Conservation (phyloP, 2,329 filamentous ascomycete species). For the Diplodia intermedia region DNA sequence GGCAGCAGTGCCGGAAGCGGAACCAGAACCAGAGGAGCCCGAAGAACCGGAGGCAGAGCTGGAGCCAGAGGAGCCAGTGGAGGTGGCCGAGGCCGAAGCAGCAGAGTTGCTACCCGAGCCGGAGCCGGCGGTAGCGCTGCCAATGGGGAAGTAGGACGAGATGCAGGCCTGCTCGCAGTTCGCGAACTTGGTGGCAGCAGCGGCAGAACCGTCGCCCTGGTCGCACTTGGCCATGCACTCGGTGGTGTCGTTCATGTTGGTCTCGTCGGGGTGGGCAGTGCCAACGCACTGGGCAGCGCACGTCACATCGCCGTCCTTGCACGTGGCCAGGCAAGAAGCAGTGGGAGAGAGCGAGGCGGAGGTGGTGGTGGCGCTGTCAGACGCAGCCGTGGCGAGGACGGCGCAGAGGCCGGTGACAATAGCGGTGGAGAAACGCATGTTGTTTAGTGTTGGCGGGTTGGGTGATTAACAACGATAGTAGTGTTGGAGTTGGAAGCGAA, state of each 20-base stretch:
- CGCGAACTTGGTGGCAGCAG: slow-evolving; percentile 55
- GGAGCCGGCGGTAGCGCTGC: slow-evolving; percentile 40
- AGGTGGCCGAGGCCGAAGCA: slow-evolving; percentile 37
- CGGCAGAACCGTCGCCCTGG: slow-evolving; percentile 58
- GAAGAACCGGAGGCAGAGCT: slow-evolving; percentile 21
- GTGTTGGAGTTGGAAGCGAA: slow-evolving; percentile 19
- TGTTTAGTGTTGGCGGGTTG: slow-evolving; percentile 35
- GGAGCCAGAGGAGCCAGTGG: slow-evolving; percentile 37
- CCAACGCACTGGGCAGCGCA: slow-evolving; percentile 60
- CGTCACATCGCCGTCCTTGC: slow-evolving; percentile 54
- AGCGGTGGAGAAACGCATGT: slow-evolving; percentile 54
- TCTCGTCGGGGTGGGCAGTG: slow-evolving; percentile 60
- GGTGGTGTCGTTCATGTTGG: slow-evolving; percentile 59
- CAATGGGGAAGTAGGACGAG: slow-evolving; percentile 56
- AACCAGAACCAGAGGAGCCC: slow-evolving; percentile 35
- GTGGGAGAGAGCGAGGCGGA: slow-evolving; percentile 41
- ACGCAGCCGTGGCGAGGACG: slow-evolving; percentile 35
- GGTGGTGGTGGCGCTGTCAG: slow-evolving; percentile 47
- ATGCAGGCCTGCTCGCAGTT: slow-evolving; percentile 59
- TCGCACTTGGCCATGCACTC: slow-evolving; percentile 60
- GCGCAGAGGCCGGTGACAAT: slow-evolving; percentile 55
- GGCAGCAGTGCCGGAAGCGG: slow-evolving; percentile 33
- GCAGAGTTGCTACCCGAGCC: slow-evolving; percentile 37
- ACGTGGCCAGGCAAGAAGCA: slow-evolving; percentile 48
- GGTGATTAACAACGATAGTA: slow-evolving; percentile 27